These are phyloP conservation scores for Hymenoscyphus infarciens DNA, from an alignment of 2,329 filamentous ascomycete genomes.

Conservation along the genomic window DNA sequence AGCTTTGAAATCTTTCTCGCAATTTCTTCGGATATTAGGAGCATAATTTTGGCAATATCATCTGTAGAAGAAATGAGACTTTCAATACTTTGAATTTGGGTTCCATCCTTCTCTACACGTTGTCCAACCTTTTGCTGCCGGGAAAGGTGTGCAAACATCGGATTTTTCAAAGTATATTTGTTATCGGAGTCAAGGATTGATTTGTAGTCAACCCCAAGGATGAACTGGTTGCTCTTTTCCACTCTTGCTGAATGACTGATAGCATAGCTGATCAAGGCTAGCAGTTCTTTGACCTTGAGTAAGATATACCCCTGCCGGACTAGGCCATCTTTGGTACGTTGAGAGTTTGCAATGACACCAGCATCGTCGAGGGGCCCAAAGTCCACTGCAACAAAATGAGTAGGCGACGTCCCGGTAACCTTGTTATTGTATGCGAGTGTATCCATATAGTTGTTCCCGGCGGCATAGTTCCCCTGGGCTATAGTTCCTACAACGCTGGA, in stretches of 20 bases:
- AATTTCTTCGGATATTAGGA: slow-evolving; percentile 6
- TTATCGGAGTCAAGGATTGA: slow-evolving; percentile 12
- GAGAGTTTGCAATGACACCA: background rate
- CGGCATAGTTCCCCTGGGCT: slow-evolving; percentile 18
- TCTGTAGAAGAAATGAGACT: background rate
- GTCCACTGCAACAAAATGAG: background rate
- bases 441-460: slow-evolving; percentile 32
- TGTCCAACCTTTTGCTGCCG: background rate
- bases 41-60: background rate
- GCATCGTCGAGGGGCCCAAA: slow-evolving; percentile 8
- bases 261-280: slow-evolving; percentile 25
- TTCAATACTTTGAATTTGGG: background rate
- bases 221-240: slow-evolving; percentile 21
- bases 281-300: slow-evolving; percentile 28
- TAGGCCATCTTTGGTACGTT: slow-evolving; percentile 16
- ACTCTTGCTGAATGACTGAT: slow-evolving; percentile 23
- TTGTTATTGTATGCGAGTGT: slow-evolving; percentile 11
- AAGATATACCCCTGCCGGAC: slow-evolving; percentile 16
- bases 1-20: slow-evolving; percentile 13
- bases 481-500: slow-evolving; percentile 22
- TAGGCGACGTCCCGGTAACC: background rate
- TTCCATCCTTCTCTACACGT: background rate
- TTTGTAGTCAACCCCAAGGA: slow-evolving; percentile 10
- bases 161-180: slow-evolving; percentile 9
- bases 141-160: slow-evolving; percentile 12